Base-by-base conservation (phyloP, 768 basidiomycete species). In the Suillus subaureus region DNA sequence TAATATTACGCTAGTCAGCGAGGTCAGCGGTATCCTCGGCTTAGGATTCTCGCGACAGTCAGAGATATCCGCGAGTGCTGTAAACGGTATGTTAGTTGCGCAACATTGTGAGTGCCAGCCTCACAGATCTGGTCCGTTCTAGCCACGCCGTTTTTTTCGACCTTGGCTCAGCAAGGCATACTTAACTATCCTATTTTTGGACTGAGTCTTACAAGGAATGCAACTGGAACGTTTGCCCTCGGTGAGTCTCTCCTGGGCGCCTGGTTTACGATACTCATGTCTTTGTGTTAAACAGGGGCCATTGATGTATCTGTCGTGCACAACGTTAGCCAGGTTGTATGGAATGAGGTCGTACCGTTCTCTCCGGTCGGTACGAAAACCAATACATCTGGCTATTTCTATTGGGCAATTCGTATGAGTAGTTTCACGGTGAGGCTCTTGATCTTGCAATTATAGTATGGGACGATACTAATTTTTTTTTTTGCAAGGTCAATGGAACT, bases 161-260 rank as follows among this genome's bases (percentile, higher is more conserved):
- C 76, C 26, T 79, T 93, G 60, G 86, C 89, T 9, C 81, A 87
- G 65, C 80, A 84, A 67, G 92, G 91, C 21, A 76, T 83, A 37
- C 76, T 93, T 56, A 85, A 87, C 40, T 94, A 92, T 72, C 92
- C 92, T 1, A 71, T 94, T 11, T 93, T 93, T 69, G 90, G 89
- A n/a, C 69, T 94, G 33, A 87, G 83, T 69, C 77, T 93, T 67
- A 85, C 86, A 1, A 79, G 81, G 52, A 87, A 89, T 70, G 72
- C 77, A 3, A 84, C 81, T 13, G 92, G 92, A 12, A 83, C 86
- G 23, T 79, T 94, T 26, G 78, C 91, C 2, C 69, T 94, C 18
- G 92, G 91, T 90, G 61, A 70, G 51, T 52, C 26, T 8, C 21
- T 33, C 23, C 54, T 33, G 18, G 35, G 9, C 28, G 51, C 39